A percentile compares a stretch with the other conserved stretches of the same genome.
Evolutionary conservation across 306 rosid genomes (phyloP).

Genomic region (Quillaja saponaria): DNA sequence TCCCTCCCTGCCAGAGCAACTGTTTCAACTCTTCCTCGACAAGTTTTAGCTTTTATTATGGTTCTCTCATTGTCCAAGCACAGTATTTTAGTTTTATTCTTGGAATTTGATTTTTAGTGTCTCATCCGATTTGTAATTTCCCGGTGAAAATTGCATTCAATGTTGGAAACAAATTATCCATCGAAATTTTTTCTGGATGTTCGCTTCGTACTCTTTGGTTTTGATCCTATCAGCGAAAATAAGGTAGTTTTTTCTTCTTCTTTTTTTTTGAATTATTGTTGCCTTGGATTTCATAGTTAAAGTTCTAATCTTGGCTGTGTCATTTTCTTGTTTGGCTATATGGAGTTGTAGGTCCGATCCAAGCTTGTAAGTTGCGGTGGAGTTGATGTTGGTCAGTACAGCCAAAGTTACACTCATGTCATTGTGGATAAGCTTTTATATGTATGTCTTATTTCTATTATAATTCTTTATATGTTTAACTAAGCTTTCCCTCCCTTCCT

Average conservation of each 20-base stretch:
- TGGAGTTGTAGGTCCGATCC: slow-evolving; percentile 54
- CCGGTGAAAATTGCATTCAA: slow-evolving; percentile 24
- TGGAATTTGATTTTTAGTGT: too few relatives aligned
- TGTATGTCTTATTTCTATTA: slow-evolving; percentile 39
- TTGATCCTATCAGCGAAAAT: slow-evolving; percentile 47
- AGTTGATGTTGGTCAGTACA: slow-evolving; percentile 60
- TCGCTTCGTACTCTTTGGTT: slow-evolving; percentile 67
- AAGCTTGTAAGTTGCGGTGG: slow-evolving; percentile 80
- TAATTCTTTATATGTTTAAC: neutral
- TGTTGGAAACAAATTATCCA: slow-evolving; percentile 42
- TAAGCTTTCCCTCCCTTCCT: neutral
- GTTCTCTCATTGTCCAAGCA: neutral
- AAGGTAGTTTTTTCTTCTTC: slow-evolving; percentile 41
- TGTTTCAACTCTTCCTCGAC: slow-evolving; percentile 36
- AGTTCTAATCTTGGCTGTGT: neutral
- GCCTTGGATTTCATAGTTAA: neutral
- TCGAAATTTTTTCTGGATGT: slow-evolving; percentile 56
- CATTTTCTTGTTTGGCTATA: neutral
- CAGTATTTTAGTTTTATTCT: too few relatives aligned
- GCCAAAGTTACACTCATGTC: slow-evolving; percentile 68
- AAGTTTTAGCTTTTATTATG: slow-evolving; percentile 24
- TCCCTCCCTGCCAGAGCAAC: slow-evolving; percentile 26
- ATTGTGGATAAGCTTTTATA: slow-evolving; percentile 61
- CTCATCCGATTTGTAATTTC: neutral
- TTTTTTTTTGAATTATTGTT: neutral